These are phyloP conservation scores for Sanghuangporus baumii DNA, from an alignment of 1,284 basidiomycete genomes.

Conservation along the genomic window DNA sequence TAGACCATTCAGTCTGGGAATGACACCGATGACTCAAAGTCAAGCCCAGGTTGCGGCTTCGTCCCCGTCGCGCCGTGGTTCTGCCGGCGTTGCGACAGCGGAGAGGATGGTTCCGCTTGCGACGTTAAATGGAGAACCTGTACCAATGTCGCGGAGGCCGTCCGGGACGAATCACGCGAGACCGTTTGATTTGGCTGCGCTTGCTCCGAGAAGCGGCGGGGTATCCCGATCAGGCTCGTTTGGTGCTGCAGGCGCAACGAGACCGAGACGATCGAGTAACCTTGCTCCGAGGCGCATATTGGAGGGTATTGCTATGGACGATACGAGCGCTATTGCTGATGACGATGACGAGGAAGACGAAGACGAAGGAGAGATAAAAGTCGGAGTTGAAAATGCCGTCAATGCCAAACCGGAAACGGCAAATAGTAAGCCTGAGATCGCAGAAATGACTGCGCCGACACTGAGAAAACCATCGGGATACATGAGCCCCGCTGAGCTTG, in stretches of 20 bases:
- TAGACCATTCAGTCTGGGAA: background rate
- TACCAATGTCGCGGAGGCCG: background rate
- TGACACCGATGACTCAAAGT: conserved; percentile 6
- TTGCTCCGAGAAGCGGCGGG: background rate
- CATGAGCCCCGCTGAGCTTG: conserved; percentile 24
- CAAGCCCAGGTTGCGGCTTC: background rate
- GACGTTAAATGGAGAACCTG: conserved; percentile 13
- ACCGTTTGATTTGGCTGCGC: background rate
- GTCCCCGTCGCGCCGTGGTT: conserved; percentile 3
- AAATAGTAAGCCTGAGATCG: background rate
- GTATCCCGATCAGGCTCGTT: conserved; percentile 12
- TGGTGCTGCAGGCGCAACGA: background rate
- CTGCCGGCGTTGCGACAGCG: background rate
- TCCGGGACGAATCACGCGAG: background rate
- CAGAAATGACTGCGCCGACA: background rate
- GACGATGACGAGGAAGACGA: conserved; percentile 17
- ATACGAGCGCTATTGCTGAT: conserved; percentile 14
- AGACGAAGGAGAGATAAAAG: background rate
- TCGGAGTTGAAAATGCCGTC: background rate
- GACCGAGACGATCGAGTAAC: conserved; percentile 4
- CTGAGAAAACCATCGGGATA: background rate
- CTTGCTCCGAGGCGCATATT: background rate
- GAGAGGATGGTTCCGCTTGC: conserved; percentile 4
- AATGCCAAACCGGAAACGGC: background rate
- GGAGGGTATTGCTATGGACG: background rate